These are phyloP conservation scores for Avena eriantha DNA, from an alignment of 176 grass and related monocot genomes.

Conservation along the genomic window DNA sequence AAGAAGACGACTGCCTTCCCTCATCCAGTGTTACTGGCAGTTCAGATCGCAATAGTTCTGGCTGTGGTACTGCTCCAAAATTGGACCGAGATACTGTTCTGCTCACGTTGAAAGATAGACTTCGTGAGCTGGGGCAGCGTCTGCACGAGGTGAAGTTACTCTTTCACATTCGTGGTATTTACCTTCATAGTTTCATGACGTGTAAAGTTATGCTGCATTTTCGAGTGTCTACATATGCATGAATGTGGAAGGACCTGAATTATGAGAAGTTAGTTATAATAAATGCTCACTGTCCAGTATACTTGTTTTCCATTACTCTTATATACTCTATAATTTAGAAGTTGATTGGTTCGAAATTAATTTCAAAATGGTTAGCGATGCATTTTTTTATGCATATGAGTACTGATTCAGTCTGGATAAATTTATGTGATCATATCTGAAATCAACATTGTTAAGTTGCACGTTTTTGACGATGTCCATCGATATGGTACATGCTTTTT, in stretches of 20 bases:
- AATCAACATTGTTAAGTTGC: conserved; percentile 25
- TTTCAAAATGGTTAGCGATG: neutral
- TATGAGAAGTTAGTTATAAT: conserved; percentile 7
- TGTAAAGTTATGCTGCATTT: conserved; percentile 30
- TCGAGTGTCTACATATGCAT: neutral
- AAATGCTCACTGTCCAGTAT: conserved; percentile 3
- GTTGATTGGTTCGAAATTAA: conserved; percentile 17
- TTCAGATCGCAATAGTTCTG: conserved; percentile 45
- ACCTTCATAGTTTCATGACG: neutral
- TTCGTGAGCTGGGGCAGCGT: conserved; percentile 65
- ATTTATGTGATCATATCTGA: conserved; percentile 10
- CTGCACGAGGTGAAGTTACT: conserved; percentile 65
- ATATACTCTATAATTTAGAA: conserved; percentile 11
- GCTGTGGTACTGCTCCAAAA: conserved; percentile 53
- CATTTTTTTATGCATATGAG: neutral
- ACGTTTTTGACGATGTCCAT: neutral
- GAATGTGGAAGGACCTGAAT: neutral
- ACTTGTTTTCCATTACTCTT: conserved; percentile 8
- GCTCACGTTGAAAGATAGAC: conserved; percentile 66
- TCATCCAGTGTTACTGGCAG: conserved; percentile 51
- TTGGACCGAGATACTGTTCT: conserved; percentile 53
- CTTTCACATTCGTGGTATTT: neutral
- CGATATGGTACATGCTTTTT: neutral
- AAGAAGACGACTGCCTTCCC: conserved; percentile 47
- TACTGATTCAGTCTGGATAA: neutral